Evolutionary conservation across 2,329 filamentous ascomycete species (phyloP), one percentile per base, ranked within the genome.

Genomic region (Paradendryphiella salina): DNA sequence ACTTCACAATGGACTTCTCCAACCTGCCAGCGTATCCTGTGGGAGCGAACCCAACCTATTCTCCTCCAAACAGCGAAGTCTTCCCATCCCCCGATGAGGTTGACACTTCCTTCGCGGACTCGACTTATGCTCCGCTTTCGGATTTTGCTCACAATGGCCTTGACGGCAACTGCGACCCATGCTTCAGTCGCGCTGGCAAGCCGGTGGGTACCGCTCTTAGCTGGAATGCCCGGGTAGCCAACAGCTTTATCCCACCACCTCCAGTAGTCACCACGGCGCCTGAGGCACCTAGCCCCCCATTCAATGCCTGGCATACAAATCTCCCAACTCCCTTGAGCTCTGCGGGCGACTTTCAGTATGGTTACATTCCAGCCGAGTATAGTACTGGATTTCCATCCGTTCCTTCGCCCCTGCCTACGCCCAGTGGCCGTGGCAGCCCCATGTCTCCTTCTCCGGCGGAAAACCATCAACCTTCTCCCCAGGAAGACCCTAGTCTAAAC

Each of bases 1-100:
- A 31, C 23, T 23, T 15, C 36, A 34, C 39, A 28, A 52, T 52
- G 49, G 44, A 34, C 23, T 47, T 43, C 17, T 41, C 45, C 13
- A 48, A 33, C n/a, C 38, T 48, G 18, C 28, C 44, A 17, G 26
- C 49, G 7, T 48, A 38, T 14, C 20, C 49, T 7, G 3, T 47
- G 34, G 32, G 26, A n/a, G 15, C 49, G n/a, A 35, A 31, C 28
- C 32, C 38, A 5, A 34, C 39, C 14, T 52, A 52, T 20, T 52
- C 49, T 32, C 49, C 49, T 33, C 49, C 49, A 13, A 47, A 43
- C 33, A 52, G 49, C 38, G 49, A 52, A 3, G 23, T 26, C 5
- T 52, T 52, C 21, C 44, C 49, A n/a, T 52, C 44, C 10, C 37
- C 49, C 1, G 49, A 48, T 28, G 29, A 46, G n/a, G 18, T 52